phyloP scores from a whole-genome alignment of 345 rosid genomes.

The Arabidopsis thaliana region DNA sequence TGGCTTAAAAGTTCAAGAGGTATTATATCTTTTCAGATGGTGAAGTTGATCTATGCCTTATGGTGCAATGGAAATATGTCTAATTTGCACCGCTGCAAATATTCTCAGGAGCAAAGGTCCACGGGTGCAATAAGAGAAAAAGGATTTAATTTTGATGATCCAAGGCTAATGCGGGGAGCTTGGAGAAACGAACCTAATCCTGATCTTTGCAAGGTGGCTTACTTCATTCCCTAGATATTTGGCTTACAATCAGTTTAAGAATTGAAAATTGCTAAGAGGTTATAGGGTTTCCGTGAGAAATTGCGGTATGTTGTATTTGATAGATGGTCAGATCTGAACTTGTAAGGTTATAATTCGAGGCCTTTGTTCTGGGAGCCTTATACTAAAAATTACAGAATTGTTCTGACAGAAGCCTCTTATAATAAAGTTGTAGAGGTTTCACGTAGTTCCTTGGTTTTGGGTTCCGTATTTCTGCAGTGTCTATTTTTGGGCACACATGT shows the following conservation, averaged over 20 bases:
- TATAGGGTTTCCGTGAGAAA: constrained; percentile 25
- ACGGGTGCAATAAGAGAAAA: constrained; percentile 62
- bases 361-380: constrained; percentile 23
- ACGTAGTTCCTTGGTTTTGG: constrained; percentile 15
- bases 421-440: not conserved
- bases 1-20: constrained; percentile 81
- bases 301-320: not conserved
- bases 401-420: constrained; percentile 3
- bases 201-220: constrained; percentile 86
- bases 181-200: constrained; percentile 98
- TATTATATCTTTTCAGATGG: constrained; percentile 41
- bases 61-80: constrained; percentile 30
- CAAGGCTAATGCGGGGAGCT: constrained; percentile 91
- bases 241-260: constrained; percentile 13
- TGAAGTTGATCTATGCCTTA: constrained; percentile 30
- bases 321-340: constrained; percentile 12
- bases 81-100: constrained; percentile 27
- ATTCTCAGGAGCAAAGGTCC: constrained; percentile 59
- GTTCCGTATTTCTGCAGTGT: constrained; percentile 16
- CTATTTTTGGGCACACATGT: constrained; percentile 1
- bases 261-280: constrained; percentile 12
- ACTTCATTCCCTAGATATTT: constrained; percentile 26
- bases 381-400: constrained; percentile 10
- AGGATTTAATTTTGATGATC: constrained; percentile 97
- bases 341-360: constrained; percentile 18